These are phyloP conservation scores for Bipolaris oryzae DNA, from an alignment of 2,329 filamentous ascomycete species.

Conservation along the genomic window DNA sequence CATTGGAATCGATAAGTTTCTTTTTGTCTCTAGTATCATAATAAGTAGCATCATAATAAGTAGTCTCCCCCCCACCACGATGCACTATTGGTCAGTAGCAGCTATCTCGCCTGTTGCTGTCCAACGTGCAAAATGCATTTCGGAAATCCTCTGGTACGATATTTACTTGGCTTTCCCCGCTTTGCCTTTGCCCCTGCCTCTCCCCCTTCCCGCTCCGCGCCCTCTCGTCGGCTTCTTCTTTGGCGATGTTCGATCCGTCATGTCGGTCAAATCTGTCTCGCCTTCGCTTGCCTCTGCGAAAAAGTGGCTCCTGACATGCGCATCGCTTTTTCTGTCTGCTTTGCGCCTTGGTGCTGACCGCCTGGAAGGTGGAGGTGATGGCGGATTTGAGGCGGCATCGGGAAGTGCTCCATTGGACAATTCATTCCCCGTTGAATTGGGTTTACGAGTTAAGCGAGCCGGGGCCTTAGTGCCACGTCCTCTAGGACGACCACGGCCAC, in stretches of 20 bases:
- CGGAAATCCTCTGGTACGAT: conserved; percentile 4
- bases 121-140: background rate
- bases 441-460: conserved; percentile 12
- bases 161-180: conserved; percentile 11
- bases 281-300: conserved; percentile 40
- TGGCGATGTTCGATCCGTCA: conserved; percentile 30
- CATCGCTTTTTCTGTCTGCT: conserved; percentile 36
- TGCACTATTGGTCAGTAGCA: background rate
- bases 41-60: background rate
- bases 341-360: conserved; percentile 32
- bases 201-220: conserved; percentile 9
- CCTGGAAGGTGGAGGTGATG: conserved; percentile 14
- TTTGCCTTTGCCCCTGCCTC: conserved; percentile 16
- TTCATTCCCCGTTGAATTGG: conserved; percentile 12
- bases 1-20: too few relatives aligned
- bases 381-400: conserved; percentile 13
- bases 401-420: conserved; percentile 20
- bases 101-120: background rate
- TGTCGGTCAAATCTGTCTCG: conserved; percentile 42
- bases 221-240: conserved; percentile 17
- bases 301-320: conserved; percentile 43
- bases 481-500: conserved; percentile 3
- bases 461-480: conserved; percentile 13
- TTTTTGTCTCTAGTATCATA: background rate
- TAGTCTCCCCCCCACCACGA: background rate